phyloP scores from a whole-genome alignment of 208 protist genomes.

The Borovskyia barvae region DNA sequence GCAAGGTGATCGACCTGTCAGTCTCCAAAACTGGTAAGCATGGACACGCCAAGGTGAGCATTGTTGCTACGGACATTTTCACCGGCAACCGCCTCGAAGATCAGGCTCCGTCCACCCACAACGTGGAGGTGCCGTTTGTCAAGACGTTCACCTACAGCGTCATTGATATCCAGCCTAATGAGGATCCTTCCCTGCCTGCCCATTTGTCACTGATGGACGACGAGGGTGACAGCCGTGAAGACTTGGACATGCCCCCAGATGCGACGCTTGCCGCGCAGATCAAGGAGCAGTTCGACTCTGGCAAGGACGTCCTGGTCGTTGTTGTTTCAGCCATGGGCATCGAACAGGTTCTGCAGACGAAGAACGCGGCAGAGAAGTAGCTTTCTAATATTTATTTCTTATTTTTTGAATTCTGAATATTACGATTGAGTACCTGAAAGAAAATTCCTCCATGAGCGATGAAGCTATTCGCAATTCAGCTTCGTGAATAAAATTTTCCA shows the following conservation, averaged over 20 bases:
- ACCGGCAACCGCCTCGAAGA: constrained; percentile 98
- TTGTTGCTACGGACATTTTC: constrained; percentile 98
- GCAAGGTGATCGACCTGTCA: constrained; percentile 97
- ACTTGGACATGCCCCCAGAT: constrained; percentile 94
- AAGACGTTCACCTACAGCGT: constrained; percentile 94
- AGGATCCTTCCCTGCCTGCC: constrained; percentile 56
- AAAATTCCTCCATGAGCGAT: too few species aligned
- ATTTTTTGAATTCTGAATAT: too few species aligned
- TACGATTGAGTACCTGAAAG: too few species aligned
- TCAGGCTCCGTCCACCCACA: constrained; percentile 96
- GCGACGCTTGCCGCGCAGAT: constrained; percentile 88
- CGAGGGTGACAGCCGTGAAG: constrained; percentile 93
- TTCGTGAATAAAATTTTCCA: too few species aligned
- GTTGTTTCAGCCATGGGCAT: constrained; percentile 95
- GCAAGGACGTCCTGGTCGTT: constrained; percentile 93
- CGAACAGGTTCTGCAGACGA: constrained; percentile 93
- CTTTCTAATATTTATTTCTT: too few species aligned
- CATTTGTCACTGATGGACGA: constrained; percentile 92
- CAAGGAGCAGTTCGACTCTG: constrained; percentile 89
- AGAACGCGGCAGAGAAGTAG: constrained; percentile 88
- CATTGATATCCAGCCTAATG: constrained; percentile 93
- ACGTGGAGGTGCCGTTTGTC: constrained; percentile 96
- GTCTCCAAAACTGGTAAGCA: constrained; percentile 99
- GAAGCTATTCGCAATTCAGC: too few species aligned
- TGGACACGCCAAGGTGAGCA: constrained; percentile 98